These are phyloP conservation scores for Eragrostis tef DNA, from an alignment of 202 grass and related monocot genomes.

Conservation along the genomic window DNA sequence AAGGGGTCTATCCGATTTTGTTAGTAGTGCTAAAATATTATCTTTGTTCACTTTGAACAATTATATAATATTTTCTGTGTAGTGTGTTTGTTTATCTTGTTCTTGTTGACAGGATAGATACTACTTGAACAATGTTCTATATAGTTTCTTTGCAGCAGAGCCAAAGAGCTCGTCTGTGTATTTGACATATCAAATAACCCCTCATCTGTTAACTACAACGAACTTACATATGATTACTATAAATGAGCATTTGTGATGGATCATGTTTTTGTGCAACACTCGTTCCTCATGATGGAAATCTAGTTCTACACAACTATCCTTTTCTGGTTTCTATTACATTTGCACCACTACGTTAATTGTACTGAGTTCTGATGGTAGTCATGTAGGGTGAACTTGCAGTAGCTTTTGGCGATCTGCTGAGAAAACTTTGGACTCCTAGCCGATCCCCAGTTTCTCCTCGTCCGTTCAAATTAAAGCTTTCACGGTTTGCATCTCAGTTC, in stretches of 20 bases:
- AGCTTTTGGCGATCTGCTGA: slow-evolving; percentile 95
- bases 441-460: slow-evolving; percentile 81
- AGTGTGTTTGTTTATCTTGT: background rate
- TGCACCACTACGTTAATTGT: slow-evolving; percentile 56
- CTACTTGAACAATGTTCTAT: slow-evolving; percentile 14
- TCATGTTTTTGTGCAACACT: background rate
- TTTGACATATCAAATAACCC: slow-evolving; percentile 14
- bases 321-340: slow-evolving; percentile 43
- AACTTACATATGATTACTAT: too few species aligned
- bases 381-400: slow-evolving; percentile 99
- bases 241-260: slow-evolving; percentile 26
- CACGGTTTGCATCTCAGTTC: slow-evolving; percentile 96
- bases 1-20: slow-evolving; percentile 3
- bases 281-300: slow-evolving; percentile 15
- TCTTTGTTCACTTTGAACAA: too few species aligned
- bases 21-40: background rate
- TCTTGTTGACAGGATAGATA: background rate
- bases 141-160: background rate
- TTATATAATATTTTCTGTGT: background rate
- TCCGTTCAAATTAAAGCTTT: slow-evolving; percentile 94
- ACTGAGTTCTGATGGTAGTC: slow-evolving; percentile 84
- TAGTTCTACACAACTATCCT: slow-evolving; percentile 1
- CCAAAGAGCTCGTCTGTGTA: background rate
- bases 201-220: background rate
- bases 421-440: slow-evolving; percentile 94